Base-by-base conservation (phyloP, 1,284 basidiomycete species). In the Phylloporus sp. region DNA sequence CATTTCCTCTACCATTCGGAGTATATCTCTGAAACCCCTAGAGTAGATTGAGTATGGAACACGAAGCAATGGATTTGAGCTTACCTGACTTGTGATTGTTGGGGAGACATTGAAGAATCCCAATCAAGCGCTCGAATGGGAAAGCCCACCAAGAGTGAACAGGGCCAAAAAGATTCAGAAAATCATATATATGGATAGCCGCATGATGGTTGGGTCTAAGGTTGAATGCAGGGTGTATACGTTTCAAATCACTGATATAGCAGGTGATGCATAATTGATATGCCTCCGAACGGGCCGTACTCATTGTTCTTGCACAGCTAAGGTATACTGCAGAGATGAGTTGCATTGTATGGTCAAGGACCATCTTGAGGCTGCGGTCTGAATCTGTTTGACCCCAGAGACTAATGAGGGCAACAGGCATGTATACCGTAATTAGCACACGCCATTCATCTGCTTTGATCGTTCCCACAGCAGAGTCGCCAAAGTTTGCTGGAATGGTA, bases 361-460 rank as follows among this genome's bases (percentile, higher is more conserved):
- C 35, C 20, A 14, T 15, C 41, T 29, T 60, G 32, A 55, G 19
- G 52, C 20, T 29, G 27, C 5, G 29, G 8, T 55, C 43, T 10
- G 20, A 14, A 20, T 19, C 29, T 15, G 52, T 27, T 27, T 55
- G 52, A 29, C 57, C 37, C 39, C 57, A 59, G 12, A 59, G 57
- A 23, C 57, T 59, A 12, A 41, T 62, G n/a, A 62, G 25, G 4
- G 37, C 47, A 20, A 53, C 39, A 10, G 61, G 49, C 14, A 62
- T 25, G 35, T 62, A 39, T 1, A 62, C 49, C 5, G 49, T 62
- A 15, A 41, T 53, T 15, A 62, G 19, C 0, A n/a, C 20, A 5
- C 6, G 49, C 49, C 61, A 62, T 20, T 62, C 61, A 11, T 62
- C 61, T 5, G 35, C 61, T 27, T 62, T 62, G 15, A 62, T 49